phyloP scores from a whole-genome alignment of 1,284 basidiomycete species.

The Violaceomyces palustris region DNA sequence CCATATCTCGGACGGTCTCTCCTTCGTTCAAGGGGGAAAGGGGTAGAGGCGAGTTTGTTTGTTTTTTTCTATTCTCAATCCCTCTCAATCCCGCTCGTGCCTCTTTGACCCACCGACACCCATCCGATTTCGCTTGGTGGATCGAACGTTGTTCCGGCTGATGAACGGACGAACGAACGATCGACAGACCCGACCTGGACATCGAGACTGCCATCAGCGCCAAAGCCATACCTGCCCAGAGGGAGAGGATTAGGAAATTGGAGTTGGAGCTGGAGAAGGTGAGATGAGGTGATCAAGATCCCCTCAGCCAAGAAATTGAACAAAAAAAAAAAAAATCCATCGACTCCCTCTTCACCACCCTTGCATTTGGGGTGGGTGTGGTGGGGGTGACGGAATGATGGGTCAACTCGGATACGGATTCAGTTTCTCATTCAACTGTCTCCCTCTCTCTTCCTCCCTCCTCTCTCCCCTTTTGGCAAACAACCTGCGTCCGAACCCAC shows the following conservation, averaged over 20 bases:
- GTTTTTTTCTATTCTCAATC: no score
- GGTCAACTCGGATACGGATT: not conserved
- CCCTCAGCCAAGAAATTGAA: no score
- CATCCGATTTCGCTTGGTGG: no score
- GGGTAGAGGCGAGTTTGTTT: no score
- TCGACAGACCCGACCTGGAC: slow-evolving; percentile 25
- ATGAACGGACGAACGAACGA: no score
- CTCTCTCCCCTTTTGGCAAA: not conserved
- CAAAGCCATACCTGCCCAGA: slow-evolving; percentile 31
- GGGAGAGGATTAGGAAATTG: slow-evolving; percentile 11
- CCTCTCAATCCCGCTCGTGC: no score
- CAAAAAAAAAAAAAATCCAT: no score
- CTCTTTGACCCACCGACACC: no score
- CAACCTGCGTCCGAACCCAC: not conserved
- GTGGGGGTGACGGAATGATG: not conserved
- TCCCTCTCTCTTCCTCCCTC: not conserved
- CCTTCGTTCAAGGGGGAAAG: not conserved
- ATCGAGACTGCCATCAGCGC: slow-evolving; percentile 37
- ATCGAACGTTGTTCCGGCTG: no score
- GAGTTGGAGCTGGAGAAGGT: slow-evolving; percentile 20
- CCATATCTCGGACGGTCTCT: not conserved
- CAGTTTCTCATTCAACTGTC: not conserved
- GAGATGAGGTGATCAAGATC: no score
- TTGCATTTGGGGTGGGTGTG: no score
- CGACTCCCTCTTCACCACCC: no score